Base-by-base conservation (phyloP, 345 rosid genomes). In the Camelina laxa region DNA sequence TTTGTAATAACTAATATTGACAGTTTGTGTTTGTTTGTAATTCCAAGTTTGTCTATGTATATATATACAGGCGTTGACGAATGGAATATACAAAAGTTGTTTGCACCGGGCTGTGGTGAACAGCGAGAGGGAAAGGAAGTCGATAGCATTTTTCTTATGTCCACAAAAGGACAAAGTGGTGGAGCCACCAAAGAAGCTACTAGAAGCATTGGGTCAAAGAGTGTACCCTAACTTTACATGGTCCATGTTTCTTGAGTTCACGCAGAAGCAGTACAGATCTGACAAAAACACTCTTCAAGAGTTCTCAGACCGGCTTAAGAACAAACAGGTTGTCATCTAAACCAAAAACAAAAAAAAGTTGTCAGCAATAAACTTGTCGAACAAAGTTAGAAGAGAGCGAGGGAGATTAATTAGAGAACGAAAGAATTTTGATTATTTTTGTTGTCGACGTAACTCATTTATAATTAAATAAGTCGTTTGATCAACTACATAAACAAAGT, bases 171-270 rank as follows among this genome's bases (percentile, higher is more conserved):
- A 84, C 84, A 86, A 85, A 67, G 76, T 84, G 30, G 87, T 89
- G 73, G 84, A 81, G 70, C 89, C 96, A 38, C 91, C 92, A 27
- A 71, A 68, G 27, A 87, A 80, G 60, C 80, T 87, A 41, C 8
- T 27, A 41, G 47, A 17, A 45, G 47, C 21, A 7, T 54, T 38
- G 8, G 42, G 68, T 53, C 60, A 64, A 55, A 73, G 77, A 44
- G 19, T 9, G 63, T 90, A 88, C 68, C 91, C 93, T 0, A 88
- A 90, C 60, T 90, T 88, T 82, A 87, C 87, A 6, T 90, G 91
- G 96, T 87, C 96, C 2, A 82, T 81, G 65, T 70, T 90, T 60
- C 63, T 86, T 51, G 81, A 75, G 11, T 90, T 90, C 76, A 88
- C 92, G 12, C 65, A 58, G 36, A 65, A 76, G 44, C 21, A 71